These are phyloP conservation scores for Pestalotiopsis sp. DNA, from an alignment of 2,329 filamentous ascomycete species.

Conservation along the genomic window DNA sequence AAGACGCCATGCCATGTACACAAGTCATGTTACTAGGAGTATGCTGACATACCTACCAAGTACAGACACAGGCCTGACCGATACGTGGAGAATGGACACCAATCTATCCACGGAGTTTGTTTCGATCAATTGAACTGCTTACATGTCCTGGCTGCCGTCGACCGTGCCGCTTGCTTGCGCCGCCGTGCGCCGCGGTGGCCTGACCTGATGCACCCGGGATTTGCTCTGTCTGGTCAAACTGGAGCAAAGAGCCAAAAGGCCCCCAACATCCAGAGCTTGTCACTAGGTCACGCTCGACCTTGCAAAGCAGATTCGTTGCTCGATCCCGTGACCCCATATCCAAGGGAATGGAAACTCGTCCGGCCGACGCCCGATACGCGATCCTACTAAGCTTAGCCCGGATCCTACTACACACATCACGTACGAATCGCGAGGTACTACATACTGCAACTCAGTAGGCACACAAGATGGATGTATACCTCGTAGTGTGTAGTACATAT, in stretches of 20 bases:
- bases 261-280: background rate
- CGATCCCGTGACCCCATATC: background rate
- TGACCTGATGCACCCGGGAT: background rate
- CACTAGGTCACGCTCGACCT: background rate
- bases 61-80: background rate
- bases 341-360: slow-evolving; percentile 5
- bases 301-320: background rate
- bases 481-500: background rate
- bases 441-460: background rate
- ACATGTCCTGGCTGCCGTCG: background rate
- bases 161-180: background rate
- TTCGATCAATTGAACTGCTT: background rate
- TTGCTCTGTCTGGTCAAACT: background rate
- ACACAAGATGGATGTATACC: background rate
- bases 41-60: background rate
- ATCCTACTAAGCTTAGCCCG: slow-evolving; percentile 1
- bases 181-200: background rate
- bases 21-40: background rate
- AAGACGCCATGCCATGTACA: background rate
- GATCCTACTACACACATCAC: background rate
- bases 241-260: background rate
- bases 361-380: slow-evolving; percentile 6
- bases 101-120: background rate
- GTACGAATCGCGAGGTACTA: background rate
- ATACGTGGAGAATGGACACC: background rate